phyloP scores from a whole-genome alignment of 169 alveolate genomes.

The Plasmodium reichenowi region DNA sequence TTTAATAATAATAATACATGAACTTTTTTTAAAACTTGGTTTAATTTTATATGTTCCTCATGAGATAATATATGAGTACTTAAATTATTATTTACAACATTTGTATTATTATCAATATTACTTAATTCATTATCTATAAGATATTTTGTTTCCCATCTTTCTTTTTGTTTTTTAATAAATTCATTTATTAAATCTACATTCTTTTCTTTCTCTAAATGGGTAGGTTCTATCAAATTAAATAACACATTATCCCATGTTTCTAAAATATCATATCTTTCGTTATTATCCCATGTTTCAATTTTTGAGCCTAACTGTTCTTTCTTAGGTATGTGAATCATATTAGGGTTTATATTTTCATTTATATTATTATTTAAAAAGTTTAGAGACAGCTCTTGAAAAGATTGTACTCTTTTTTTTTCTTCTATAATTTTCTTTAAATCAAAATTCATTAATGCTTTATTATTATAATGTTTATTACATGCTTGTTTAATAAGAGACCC shows the following conservation, averaged over 20 bases:
- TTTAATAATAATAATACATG: conserved; percentile 66
- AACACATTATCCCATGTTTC: conserved; percentile 67
- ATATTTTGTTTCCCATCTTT: conserved; percentile 12
- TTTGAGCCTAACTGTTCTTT: neutral
- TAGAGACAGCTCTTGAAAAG: conserved; percentile 57
- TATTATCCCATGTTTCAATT: conserved; percentile 17
- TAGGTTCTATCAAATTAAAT: conserved; percentile 28
- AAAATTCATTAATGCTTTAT: conserved; percentile 17
- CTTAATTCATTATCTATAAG: neutral
- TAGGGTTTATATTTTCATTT: conserved; percentile 35
- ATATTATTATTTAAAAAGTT: conserved; percentile 52
- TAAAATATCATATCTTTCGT: conserved; percentile 38
- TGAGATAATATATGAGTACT: neutral
- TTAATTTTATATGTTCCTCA: neutral
- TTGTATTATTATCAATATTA: neutral
- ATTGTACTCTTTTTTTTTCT: conserved; percentile 61
- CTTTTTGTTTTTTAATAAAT: conserved; percentile 33
- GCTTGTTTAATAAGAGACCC: conserved; percentile 43
- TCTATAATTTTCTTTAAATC: conserved; percentile 66
- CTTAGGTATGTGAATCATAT: conserved; percentile 36
- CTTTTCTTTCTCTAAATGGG: neutral
- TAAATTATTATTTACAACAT: neutral
- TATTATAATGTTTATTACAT: conserved; percentile 16
- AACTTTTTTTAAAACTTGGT: conserved; percentile 30
- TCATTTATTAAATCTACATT: conserved; percentile 58